phyloP scores from a whole-genome alignment of 2,329 filamentous ascomycete genomes.

The Albophoma yamanashiensis region DNA sequence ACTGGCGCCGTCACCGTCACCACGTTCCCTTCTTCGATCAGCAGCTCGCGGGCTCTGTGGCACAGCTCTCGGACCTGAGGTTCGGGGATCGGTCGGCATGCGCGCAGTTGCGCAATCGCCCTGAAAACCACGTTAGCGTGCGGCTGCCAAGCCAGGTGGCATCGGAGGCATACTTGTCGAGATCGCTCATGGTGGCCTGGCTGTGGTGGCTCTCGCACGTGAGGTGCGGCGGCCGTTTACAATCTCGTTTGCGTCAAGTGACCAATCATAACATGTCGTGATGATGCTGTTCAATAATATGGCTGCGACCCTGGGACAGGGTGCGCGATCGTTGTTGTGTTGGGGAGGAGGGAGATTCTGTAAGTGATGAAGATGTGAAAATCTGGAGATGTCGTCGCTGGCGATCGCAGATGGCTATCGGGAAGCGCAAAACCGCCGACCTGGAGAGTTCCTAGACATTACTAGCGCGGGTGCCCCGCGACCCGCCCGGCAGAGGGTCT shows the following conservation, averaged over 20 bases:
- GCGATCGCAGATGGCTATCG: background rate
- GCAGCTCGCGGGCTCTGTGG: slow-evolving; percentile 88
- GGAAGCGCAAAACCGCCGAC: background rate
- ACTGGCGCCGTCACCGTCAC: slow-evolving; percentile 92
- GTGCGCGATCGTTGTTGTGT: background rate
- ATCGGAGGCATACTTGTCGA: slow-evolving; percentile 62
- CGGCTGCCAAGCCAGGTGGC: background rate
- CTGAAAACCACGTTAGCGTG: slow-evolving; percentile 31
- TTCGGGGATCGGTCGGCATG: slow-evolving; percentile 93
- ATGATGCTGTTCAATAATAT: background rate
- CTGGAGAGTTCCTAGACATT: background rate
- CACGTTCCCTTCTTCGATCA: slow-evolving; percentile 97
- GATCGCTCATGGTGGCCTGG: slow-evolving; percentile 64
- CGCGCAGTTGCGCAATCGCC: slow-evolving; percentile 89
- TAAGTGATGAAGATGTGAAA: background rate
- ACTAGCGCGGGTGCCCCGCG: background rate
- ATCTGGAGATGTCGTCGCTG: background rate
- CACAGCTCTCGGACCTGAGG: slow-evolving; percentile 91
- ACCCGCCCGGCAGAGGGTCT: background rate
- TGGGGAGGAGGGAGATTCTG: background rate
- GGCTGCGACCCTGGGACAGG: background rate
- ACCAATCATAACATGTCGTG: slow-evolving; percentile 15
- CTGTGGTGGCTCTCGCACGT: slow-evolving; percentile 7
- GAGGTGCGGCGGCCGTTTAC: slow-evolving; percentile 10
- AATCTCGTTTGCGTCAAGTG: slow-evolving; percentile 4